phyloP scores from a whole-genome alignment of 208 protist species.

The Trypanosoma lewisi region DNA sequence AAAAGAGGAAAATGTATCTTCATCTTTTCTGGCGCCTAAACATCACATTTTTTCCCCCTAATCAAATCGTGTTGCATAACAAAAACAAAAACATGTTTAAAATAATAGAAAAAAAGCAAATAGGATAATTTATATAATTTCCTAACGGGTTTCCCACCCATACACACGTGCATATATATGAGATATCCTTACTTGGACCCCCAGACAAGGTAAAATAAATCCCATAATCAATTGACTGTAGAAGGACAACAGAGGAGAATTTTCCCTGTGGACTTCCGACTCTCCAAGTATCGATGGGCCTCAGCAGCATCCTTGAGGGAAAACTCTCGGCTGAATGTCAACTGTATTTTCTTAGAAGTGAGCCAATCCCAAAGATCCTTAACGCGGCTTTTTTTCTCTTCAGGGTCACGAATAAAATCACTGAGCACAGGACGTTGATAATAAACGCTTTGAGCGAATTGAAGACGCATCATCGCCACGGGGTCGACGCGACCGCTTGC shows the following conservation, averaged over 20 bases:
- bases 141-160: no score
- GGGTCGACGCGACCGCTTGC: slow-evolving; percentile 80
- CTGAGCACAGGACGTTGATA: slow-evolving; percentile 73
- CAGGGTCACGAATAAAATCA: slow-evolving; percentile 52
- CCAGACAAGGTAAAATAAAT: neutral
- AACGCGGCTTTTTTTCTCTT: slow-evolving; percentile 39
- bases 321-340: slow-evolving; percentile 49
- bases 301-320: slow-evolving; percentile 42
- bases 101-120: no score
- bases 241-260: slow-evolving; percentile 30
- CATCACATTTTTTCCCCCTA: no score
- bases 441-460: slow-evolving; percentile 59
- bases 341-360: slow-evolving; percentile 34
- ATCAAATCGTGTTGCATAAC: no score
- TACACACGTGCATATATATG: no score
- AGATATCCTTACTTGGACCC: no score
- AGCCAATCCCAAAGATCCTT: slow-evolving; percentile 74
- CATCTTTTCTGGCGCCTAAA: no score
- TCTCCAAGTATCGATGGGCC: slow-evolving; percentile 62
- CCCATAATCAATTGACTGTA: neutral
- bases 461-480: slow-evolving; percentile 60
- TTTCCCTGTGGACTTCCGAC: slow-evolving; percentile 55
- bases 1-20: no score
- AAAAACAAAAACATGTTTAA: no score
- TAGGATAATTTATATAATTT: no score